Evolutionary conservation across 169 alveolate species (phyloP).

Genomic region (Eimeria praecox): DNA sequence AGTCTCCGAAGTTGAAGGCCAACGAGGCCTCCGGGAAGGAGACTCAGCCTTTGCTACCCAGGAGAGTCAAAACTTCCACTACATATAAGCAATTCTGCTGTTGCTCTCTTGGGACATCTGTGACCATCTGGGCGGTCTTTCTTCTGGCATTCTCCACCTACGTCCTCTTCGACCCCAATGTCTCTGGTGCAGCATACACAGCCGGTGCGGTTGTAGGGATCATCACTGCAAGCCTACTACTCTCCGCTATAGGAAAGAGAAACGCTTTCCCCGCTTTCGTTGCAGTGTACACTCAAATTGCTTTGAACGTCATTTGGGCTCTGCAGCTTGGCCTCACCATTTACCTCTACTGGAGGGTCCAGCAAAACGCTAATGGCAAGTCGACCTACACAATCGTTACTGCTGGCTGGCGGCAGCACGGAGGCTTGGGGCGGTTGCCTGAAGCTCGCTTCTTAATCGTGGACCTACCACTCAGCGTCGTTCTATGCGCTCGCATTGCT

Average conservation of each 20-base stretch:
- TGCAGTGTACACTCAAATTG: conserved; percentile 76
- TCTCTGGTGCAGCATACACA: conserved; percentile 79
- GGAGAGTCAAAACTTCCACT: not conserved
- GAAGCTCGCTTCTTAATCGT: conserved; percentile 46
- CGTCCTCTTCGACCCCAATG: conserved; percentile 64
- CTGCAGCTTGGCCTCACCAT: conserved; percentile 65
- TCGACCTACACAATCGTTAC: conserved; percentile 57
- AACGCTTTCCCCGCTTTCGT: conserved; percentile 79
- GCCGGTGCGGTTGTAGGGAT: conserved; percentile 79
- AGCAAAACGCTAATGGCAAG: not conserved
- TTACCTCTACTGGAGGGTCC: conserved; percentile 55
- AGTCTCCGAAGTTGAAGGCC: conserved; percentile 1
- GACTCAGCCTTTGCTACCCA: conserved; percentile 45
- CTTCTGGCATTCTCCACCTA: conserved; percentile 69
- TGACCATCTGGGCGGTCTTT: conserved; percentile 81
- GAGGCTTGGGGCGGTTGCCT: not conserved
- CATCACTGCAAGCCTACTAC: conserved; percentile 74
- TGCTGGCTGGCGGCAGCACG: conserved; percentile 70
- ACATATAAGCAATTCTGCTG: conserved; percentile 79
- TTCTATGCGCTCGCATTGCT: conserved; percentile 61
- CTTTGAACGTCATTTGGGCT: conserved; percentile 63
- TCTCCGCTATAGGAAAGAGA: conserved; percentile 70
- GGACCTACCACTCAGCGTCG: conserved; percentile 62
- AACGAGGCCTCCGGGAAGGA: conserved; percentile 17
- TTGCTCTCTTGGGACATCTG: conserved; percentile 77